Base-by-base conservation (phyloP, 1,139 yeast genomes). In the Yamadazyma dendronema region DNA sequence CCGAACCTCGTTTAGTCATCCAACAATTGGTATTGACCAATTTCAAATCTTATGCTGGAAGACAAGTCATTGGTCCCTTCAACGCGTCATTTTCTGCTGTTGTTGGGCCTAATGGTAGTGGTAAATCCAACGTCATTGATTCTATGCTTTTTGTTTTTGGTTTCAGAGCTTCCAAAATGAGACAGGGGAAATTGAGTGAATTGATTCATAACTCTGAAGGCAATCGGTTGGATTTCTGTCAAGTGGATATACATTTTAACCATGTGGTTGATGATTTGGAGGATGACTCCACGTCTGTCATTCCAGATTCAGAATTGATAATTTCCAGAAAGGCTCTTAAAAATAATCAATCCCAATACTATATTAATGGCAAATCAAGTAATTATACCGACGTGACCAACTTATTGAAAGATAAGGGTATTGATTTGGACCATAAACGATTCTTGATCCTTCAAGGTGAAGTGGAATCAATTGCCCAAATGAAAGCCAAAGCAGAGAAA, bases 41-140 rank as follows among this genome's bases (percentile, higher is more conserved):
- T 56, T 94, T 92, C 74, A 94, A 94, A 55, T 89, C 97, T 0
- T 94, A 94, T 57, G 97, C 97, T 0, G 98, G 98, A 0, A 66
- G 74, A n/a, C 97, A 92, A 61, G 78, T 78, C 8, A 86, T 94
- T 41, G 99, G 99, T 0, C 98, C 99, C 0, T 94, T 94, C 59
- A 85, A 92, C 56, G 67, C 89, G 31, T 87, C 95, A 2, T 94
- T 94, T 56, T 87, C 96, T 7, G 97, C 99, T 0, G 95, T 94
- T 8, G 97, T 94, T n/a, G 99, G 99, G 0, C 98, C 98, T 3
- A 94, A 94, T 58, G 99, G 99, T 22, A 86, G 96, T 28, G 98
- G 98, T 7, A 92, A 92, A 61, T 90, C 97, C 10, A 94, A 94
- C 56, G 98, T 94, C 28, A 94, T 94, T 47, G 99, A 94, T 57